A percentile compares a stretch with the other conserved stretches of the same genome.
These are phyloP conservation scores for Phytophthora sp. DNA, from an alignment of 352 stramenopile species.

Conservation along the genomic window DNA sequence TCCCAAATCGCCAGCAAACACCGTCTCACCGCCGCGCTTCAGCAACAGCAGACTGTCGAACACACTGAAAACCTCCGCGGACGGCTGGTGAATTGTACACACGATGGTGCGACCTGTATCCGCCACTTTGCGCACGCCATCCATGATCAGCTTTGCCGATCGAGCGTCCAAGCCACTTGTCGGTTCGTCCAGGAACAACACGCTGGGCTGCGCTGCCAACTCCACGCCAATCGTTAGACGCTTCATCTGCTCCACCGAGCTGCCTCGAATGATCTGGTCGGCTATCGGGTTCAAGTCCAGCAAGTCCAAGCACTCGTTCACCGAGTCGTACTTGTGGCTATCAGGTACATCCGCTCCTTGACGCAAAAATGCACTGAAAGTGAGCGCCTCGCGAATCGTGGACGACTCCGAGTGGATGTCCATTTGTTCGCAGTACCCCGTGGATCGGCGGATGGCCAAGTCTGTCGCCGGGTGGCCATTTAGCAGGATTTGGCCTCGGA, in stretches of 20 bases:
- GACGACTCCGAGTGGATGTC: slow-evolving; percentile 35
- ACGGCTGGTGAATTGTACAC: slow-evolving; percentile 26
- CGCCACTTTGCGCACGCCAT: slow-evolving; percentile 80
- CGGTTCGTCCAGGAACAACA: slow-evolving; percentile 20
- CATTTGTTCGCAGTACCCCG: slow-evolving; percentile 44
- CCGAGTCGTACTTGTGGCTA: slow-evolving; percentile 17
- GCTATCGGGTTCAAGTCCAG: slow-evolving; percentile 33
- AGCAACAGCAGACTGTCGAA: slow-evolving; percentile 25
- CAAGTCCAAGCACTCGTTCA: slow-evolving; percentile 44
- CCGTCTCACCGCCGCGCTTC: slow-evolving; percentile 17
- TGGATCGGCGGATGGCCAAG: slow-evolving; percentile 30
- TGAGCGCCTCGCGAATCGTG: slow-evolving; percentile 53
- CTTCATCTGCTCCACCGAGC: slow-evolving; percentile 26
- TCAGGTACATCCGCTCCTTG: slow-evolving; percentile 11
- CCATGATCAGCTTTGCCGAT: slow-evolving; percentile 75
- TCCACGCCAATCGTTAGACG: slow-evolving; percentile 18
- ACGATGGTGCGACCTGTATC: slow-evolving; percentile 47
- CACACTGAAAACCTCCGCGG: slow-evolving; percentile 7
- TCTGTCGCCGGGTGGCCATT: slow-evolving; percentile 81
- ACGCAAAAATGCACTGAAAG: slow-evolving; percentile 23
- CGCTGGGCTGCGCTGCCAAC: slow-evolving; percentile 16
- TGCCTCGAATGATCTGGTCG: slow-evolving; percentile 38
- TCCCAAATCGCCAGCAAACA: slow-evolving; percentile 12
- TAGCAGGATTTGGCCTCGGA: slow-evolving; percentile 87
- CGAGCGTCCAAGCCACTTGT: slow-evolving; percentile 20